Evolutionary conservation across 1,139 yeast species (phyloP).

Genomic region (Blastobotrys raffinosifermentans): DNA sequence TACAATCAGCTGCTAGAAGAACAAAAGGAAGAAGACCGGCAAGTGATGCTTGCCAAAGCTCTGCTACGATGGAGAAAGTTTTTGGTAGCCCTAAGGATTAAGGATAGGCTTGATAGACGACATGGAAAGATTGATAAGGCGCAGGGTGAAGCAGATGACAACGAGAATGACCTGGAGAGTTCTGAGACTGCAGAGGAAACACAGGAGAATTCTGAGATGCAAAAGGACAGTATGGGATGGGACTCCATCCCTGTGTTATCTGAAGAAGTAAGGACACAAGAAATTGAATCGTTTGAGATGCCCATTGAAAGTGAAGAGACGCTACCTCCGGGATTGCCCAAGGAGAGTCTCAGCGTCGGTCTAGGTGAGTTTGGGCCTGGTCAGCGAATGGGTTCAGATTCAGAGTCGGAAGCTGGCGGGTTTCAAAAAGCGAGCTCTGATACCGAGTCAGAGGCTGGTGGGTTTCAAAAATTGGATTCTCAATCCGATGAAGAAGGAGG

Average conservation of each 20-base stretch:
- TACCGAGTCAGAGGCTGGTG: too few species aligned
- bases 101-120: conserved; percentile 54
- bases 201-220: conserved; percentile 2
- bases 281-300: background rate
- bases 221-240: background rate
- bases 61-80: conserved; percentile 68
- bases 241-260: background rate
- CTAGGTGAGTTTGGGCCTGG: too few species aligned
- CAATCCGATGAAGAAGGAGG: too few species aligned
- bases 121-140: conserved; percentile 52
- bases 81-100: conserved; percentile 64
- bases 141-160: background rate
- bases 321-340: too few species aligned
- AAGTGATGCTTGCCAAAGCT: conserved; percentile 46
- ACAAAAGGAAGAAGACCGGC: conserved; percentile 42
- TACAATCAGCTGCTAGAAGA: conserved; percentile 54
- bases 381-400: too few species aligned
- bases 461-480: too few species aligned
- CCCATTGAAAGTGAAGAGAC: too few species aligned
- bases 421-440: too few species aligned
- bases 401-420: too few species aligned
- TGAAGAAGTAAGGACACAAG: background rate
- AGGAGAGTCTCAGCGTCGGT: too few species aligned
- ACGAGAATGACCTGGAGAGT: background rate
- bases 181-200: conserved; percentile 5